Percentiles rank a stretch among this genome's conserved stretches.
These are phyloP conservation scores for Kluyveromyces lactis DNA, from an alignment of 805 yeast species.

Conservation along the genomic window DNA sequence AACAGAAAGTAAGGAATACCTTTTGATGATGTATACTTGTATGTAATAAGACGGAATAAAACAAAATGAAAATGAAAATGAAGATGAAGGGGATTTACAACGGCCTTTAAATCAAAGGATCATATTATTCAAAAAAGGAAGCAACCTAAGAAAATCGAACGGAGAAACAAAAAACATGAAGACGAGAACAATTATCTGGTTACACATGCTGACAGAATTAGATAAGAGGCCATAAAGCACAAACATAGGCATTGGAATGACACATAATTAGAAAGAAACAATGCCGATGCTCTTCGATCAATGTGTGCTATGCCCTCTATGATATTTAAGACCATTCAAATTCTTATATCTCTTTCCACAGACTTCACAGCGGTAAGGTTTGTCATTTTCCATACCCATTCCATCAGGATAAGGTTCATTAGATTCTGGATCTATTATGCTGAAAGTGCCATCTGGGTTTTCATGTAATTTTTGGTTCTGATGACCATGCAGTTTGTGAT, in stretches of 20 bases:
- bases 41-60: too few relatives aligned
- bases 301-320: constrained; percentile 97
- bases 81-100: too few relatives aligned
- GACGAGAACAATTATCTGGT: too few relatives aligned
- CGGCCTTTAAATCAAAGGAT: too few relatives aligned
- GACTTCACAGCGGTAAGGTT: constrained; percentile 96
- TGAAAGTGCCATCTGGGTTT: constrained; percentile 87
- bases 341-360: constrained; percentile 97
- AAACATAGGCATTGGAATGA: background rate
- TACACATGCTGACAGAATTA: background rate
- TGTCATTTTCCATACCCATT: constrained; percentile 91
- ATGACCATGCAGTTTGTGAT: constrained; percentile 93
- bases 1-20: too few relatives aligned
- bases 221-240: background rate
- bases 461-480: constrained; percentile 88
- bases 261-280: too few relatives aligned
- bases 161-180: too few relatives aligned
- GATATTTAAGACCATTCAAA: constrained; percentile 91
- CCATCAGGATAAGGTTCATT: constrained; percentile 90
- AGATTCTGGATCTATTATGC: constrained; percentile 85
- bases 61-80: too few relatives aligned
- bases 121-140: too few relatives aligned
- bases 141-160: too few relatives aligned
- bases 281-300: constrained; percentile 22
- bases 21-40: too few relatives aligned